These are phyloP conservation scores for Phylloporus rhodoxanthus DNA, from an alignment of 768 basidiomycete species.

Conservation along the genomic window DNA sequence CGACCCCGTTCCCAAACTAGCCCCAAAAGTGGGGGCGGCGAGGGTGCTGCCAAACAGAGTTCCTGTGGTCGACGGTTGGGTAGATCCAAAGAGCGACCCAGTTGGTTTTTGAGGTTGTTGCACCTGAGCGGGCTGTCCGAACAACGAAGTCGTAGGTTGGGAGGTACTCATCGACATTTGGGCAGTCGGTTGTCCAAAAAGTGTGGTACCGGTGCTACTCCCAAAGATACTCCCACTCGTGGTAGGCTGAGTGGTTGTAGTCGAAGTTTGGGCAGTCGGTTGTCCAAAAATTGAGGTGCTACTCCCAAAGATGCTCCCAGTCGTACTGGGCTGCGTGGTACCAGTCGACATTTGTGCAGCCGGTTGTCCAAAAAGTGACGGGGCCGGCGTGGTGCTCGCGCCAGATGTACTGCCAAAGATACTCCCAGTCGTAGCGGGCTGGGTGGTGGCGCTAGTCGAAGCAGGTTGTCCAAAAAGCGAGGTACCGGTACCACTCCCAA, in stretches of 20 bases:
- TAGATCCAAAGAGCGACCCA: conserved; percentile 31
- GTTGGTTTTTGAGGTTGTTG: conserved; percentile 20
- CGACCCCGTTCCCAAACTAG: conserved; percentile 18
- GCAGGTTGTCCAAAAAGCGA: not conserved
- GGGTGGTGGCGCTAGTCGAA: not conserved
- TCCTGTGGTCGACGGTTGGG: conserved; percentile 23
- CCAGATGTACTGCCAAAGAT: conserved; percentile 11
- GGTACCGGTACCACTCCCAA: not conserved
- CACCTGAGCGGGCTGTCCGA: conserved; percentile 18
- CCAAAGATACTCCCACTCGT: not conserved
- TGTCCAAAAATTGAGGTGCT: not conserved
- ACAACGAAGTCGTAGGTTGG: conserved; percentile 16
- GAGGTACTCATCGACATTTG: not conserved
- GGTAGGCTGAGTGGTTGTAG: not conserved
- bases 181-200: not conserved
- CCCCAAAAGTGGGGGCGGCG: conserved; percentile 30
- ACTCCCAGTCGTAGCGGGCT: conserved; percentile 5
- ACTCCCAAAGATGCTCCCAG: conserved; percentile 11
- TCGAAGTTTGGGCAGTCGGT: not conserved
- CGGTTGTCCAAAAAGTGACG: conserved; percentile 31
- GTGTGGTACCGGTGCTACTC: not conserved
- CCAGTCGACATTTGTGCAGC: conserved; percentile 7
- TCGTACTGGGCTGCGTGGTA: conserved; percentile 10
- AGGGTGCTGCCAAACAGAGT: conserved; percentile 35
- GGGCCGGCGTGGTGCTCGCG: conserved; percentile 14